Percentiles rank a stretch among this genome's conserved stretches.
Conservation (phyloP, 2,329 filamentous ascomycete species). For the Colletotrichum viniferum region DNA sequence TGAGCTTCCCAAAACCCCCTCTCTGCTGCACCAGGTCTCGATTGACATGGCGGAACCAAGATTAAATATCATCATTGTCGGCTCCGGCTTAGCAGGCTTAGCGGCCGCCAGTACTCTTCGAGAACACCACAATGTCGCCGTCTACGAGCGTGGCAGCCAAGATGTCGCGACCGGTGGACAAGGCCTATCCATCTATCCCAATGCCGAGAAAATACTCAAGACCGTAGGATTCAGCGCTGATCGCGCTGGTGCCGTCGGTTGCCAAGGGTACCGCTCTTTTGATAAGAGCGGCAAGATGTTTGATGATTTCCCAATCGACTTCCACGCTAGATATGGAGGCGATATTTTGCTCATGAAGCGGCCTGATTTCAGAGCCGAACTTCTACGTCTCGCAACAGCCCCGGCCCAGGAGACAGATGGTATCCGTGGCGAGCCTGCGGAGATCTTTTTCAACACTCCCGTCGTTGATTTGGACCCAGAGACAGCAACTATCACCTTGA, state of each 20-base stretch:
- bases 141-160: neutral
- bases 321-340: neutral
- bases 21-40: neutral
- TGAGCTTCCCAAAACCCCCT: fast-evolving
- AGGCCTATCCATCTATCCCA: neutral
- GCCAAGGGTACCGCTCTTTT: neutral
- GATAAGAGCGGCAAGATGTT: neutral
- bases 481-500: neutral
- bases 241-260: neutral
- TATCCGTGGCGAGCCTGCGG: neutral
- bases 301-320: neutral
- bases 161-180: neutral
- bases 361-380: neutral
- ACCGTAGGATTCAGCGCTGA: neutral
- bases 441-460: neutral
- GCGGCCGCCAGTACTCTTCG: neutral
- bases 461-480: neutral
- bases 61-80: neutral
- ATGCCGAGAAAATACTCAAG: neutral
- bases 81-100: neutral
- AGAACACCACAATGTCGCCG: neutral
- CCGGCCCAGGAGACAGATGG: neutral
- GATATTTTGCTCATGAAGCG: neutral
- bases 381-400: neutral
- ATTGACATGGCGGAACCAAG: neutral